Percentiles rank a stretch among this genome's conserved stretches.
These are phyloP conservation scores for Pseudogymnoascus sp. DNA, from an alignment of 2,329 filamentous ascomycete genomes.

Conservation along the genomic window DNA sequence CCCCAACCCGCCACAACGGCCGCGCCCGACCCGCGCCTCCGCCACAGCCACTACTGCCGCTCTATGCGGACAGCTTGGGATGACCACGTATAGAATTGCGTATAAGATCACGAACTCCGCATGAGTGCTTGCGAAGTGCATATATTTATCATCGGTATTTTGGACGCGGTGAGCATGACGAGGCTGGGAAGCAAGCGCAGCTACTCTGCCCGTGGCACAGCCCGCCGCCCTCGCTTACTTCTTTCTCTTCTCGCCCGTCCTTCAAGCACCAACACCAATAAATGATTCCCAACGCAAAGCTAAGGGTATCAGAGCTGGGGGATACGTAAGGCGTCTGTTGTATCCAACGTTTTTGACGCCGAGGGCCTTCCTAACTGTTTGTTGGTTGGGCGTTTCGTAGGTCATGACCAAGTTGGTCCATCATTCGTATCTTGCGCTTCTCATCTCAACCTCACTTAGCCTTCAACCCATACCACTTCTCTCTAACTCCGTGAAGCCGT, in stretches of 20 bases:
- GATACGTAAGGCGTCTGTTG: neutral
- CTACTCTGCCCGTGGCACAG: neutral
- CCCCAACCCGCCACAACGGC: neutral
- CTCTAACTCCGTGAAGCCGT: neutral
- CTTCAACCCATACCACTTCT: neutral
- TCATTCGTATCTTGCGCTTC: neutral
- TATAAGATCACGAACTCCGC: neutral
- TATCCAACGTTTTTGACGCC: neutral
- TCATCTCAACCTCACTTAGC: neutral
- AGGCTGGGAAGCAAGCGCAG: neutral
- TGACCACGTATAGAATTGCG: conserved; percentile 1
- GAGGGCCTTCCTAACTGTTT: neutral
- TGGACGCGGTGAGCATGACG: conserved; percentile 2
- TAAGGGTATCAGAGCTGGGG: neutral
- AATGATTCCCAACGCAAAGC: neutral
- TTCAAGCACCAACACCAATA: neutral
- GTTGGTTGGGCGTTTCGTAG: neutral
- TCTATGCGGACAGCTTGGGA: neutral
- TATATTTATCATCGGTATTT: neutral
- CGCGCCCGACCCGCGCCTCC: conserved; percentile 1
- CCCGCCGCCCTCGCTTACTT: neutral
- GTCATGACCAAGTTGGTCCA: neutral
- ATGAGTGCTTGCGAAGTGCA: neutral
- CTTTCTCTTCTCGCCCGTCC: neutral
- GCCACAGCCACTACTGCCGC: conserved; percentile 3